Evolutionary conservation across 495 filamentous ascomycete species (phyloP).

Genomic region (Hypoxylon fuscum): DNA sequence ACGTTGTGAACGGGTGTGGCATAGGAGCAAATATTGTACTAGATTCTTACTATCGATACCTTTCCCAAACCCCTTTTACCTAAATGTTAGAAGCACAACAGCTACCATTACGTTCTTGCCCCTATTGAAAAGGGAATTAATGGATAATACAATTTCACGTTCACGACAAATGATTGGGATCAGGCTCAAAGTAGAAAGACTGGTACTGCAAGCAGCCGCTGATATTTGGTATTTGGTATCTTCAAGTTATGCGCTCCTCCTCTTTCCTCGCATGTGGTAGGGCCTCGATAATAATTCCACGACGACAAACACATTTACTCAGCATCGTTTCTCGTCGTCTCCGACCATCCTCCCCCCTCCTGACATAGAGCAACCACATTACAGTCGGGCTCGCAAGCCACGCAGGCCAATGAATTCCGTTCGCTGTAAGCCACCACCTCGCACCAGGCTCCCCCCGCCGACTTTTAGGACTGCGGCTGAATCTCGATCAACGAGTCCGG

Average conservation of each 20-base stretch:
- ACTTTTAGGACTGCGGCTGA: slow-evolving; percentile 19
- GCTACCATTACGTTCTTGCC: no score
- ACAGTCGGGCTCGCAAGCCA: slow-evolving; percentile 16
- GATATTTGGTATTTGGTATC: slow-evolving; percentile 28
- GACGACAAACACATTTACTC: slow-evolving; percentile 1
- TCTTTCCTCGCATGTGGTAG: neutral
- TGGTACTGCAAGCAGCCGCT: slow-evolving; percentile 14
- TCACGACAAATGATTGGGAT: no score
- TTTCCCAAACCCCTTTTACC: no score
- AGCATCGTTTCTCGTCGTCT: neutral
- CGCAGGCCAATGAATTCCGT: neutral
- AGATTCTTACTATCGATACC: no score
- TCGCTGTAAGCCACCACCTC: no score
- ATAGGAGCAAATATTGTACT: no score
- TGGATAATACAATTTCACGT: no score
- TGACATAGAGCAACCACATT: slow-evolving; percentile 1
- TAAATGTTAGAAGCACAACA: no score
- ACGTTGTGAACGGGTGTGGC: no score
- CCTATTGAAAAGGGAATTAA: no score
- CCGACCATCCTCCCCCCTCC: neutral
- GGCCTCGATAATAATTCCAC: slow-evolving; percentile 14
- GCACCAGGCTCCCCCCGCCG: slow-evolving; percentile 13
- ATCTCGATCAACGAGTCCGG: slow-evolving; percentile 35
- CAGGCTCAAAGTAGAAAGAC: neutral
- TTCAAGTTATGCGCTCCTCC: slow-evolving; percentile 15